These are phyloP conservation scores for Pseudogymnoascus sp. DNA, from an alignment of 2,329 filamentous ascomycete species.

Conservation along the genomic window DNA sequence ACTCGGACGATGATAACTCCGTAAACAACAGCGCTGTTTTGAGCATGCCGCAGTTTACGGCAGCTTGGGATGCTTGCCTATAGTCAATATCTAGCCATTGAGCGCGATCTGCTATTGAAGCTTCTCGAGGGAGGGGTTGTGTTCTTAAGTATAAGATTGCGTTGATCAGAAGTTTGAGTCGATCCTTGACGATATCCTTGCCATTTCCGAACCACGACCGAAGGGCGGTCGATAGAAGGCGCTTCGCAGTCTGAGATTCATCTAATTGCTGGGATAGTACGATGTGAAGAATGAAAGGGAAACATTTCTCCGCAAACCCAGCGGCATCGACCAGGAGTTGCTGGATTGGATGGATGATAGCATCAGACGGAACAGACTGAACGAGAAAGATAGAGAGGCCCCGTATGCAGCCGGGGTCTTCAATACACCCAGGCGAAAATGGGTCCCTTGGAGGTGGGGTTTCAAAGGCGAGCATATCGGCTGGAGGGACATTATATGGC, in stretches of 20 bases:
- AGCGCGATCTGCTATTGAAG: slow-evolving; percentile 67
- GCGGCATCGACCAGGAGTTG: slow-evolving; percentile 57
- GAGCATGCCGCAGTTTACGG: slow-evolving; percentile 71
- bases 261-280: slow-evolving; percentile 63
- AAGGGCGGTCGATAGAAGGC: slow-evolving; percentile 56
- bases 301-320: slow-evolving; percentile 62
- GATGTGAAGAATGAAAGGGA: slow-evolving; percentile 81
- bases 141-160: slow-evolving; percentile 81
- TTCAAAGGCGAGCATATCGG: slow-evolving; percentile 31
- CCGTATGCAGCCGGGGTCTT: slow-evolving; percentile 49
- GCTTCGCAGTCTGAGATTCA: slow-evolving; percentile 49
- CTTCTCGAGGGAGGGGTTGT: slow-evolving; percentile 65
- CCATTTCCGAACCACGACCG: slow-evolving; percentile 52
- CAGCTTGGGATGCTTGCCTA: slow-evolving; percentile 58
- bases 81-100: slow-evolving; percentile 84
- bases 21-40: slow-evolving; percentile 78
- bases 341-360: slow-evolving; percentile 60
- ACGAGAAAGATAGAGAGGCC: slow-evolving; percentile 54
- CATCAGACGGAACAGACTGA: slow-evolving; percentile 49
- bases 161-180: slow-evolving; percentile 65
- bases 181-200: slow-evolving; percentile 42
- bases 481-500: slow-evolving; percentile 45
- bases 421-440: slow-evolving; percentile 28
- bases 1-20: slow-evolving; percentile 59
- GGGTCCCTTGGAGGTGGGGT: slow-evolving; percentile 11